Percentiles rank a stretch among this genome's conserved stretches.
These are phyloP conservation scores for Xylaria sp. DNA, from an alignment of 2,329 filamentous ascomycete genomes.

Conservation along the genomic window DNA sequence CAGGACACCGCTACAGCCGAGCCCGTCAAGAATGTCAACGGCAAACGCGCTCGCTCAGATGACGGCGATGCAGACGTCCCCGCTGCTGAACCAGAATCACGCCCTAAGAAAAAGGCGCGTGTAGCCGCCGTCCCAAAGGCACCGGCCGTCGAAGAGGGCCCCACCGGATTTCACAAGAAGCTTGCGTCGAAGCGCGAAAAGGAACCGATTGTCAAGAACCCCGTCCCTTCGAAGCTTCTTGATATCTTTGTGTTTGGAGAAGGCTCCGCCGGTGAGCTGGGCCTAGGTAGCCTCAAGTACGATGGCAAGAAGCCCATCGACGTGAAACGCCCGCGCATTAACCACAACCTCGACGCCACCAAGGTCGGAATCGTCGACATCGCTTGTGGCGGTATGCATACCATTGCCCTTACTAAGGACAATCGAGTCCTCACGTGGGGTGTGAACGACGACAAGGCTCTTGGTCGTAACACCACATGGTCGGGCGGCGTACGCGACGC, in stretches of 20 bases:
- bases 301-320: constrained; percentile 46
- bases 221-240: constrained; percentile 23
- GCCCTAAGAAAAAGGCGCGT: constrained; percentile 15
- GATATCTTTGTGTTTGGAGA: constrained; percentile 55
- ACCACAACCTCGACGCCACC: constrained; percentile 50
- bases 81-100: background rate
- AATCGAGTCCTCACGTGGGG: constrained; percentile 74
- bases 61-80: constrained; percentile 10
- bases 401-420: constrained; percentile 61
- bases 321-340: constrained; percentile 64
- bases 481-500: constrained; percentile 57
- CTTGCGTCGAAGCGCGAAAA: constrained; percentile 12
- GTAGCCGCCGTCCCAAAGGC: background rate
- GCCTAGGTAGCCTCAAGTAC: constrained; percentile 57
- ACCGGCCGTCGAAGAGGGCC: background rate
- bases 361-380: constrained; percentile 58
- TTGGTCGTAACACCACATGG: constrained; percentile 63
- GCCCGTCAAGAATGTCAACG: constrained; percentile 10
- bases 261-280: constrained; percentile 56
- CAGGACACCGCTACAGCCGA: constrained; percentile 14
- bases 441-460: constrained; percentile 69
- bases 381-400: constrained; percentile 66
- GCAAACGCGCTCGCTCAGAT: constrained; percentile 14
- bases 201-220: constrained; percentile 20
- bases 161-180: constrained; percentile 17